Conservation (phyloP, 257 asterid genomes). For the Solanum infundibuliforme region DNA sequence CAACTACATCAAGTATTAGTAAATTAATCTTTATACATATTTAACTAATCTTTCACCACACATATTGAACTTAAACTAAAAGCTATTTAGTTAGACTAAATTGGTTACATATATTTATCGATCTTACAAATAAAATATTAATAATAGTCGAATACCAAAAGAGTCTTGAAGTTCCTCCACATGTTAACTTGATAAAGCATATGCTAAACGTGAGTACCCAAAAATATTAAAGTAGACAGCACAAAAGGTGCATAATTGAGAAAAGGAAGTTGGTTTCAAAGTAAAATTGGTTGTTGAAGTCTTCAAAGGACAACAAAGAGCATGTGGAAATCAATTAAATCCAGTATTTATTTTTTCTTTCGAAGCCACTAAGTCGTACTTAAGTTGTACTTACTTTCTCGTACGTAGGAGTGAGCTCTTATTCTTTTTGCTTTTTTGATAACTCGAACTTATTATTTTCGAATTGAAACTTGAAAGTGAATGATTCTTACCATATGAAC, state of each 20-base stretch:
- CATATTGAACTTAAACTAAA: background rate
- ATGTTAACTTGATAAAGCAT: background rate
- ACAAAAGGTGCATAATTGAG: background rate
- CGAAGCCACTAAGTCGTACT: background rate
- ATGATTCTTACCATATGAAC: fast-evolving
- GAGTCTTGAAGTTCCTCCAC: background rate
- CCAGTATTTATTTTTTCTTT: background rate
- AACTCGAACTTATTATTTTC: fast-evolving
- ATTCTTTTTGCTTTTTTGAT: too few species aligned
- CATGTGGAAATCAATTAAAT: background rate
- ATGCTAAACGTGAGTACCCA: slow-evolving; percentile 35
- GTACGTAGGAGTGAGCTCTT: too few species aligned
- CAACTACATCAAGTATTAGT: too few species aligned
- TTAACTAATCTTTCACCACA: background rate
- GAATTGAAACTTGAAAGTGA: too few species aligned
- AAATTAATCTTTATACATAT: background rate
- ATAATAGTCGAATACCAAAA: background rate
- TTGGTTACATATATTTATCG: background rate
- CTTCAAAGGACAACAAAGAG: background rate
- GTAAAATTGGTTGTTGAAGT: background rate
- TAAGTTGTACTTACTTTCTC: background rate
- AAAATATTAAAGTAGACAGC: slow-evolving; percentile 16
- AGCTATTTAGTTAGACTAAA: fast-evolving
- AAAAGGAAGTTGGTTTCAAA: background rate
- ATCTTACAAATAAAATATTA: background rate